Percentiles rank a stretch among this genome's conserved stretches.
phyloP scores from a whole-genome alignment of 2,329 filamentous ascomycete species.

The Amphichorda felina region DNA sequence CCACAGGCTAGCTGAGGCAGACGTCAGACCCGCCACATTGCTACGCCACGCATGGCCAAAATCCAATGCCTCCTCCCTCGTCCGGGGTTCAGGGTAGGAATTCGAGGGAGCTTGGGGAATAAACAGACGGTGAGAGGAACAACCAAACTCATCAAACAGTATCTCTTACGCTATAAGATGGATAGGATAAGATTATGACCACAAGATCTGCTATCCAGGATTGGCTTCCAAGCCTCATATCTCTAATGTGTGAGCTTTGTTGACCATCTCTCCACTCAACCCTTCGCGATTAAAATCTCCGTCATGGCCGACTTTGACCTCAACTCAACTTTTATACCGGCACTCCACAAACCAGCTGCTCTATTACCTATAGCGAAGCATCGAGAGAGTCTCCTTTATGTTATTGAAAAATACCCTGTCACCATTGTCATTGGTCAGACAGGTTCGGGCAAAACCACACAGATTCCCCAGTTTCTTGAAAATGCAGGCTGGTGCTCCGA shows the following conservation, averaged over 20 bases:
- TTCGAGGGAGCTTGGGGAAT: too few relatives aligned
- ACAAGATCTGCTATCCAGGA: too few relatives aligned
- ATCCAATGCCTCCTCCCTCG: too few relatives aligned
- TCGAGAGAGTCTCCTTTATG: slow-evolving; percentile 67
- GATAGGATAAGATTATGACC: too few relatives aligned
- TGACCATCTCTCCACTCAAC: too few relatives aligned
- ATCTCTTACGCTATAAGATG: too few relatives aligned
- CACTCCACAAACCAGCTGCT: slow-evolving; percentile 73
- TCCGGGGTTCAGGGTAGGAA: too few relatives aligned
- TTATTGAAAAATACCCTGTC: slow-evolving; percentile 73
- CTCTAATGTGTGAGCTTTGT: too few relatives aligned
- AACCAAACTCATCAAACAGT: neutral
- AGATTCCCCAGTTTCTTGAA: slow-evolving; percentile 85
- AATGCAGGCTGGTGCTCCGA: slow-evolving; percentile 79
- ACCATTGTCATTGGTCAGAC: slow-evolving; percentile 90
- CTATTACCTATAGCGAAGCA: slow-evolving; percentile 82
- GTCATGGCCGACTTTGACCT: slow-evolving; percentile 46
- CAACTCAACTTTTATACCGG: slow-evolving; percentile 56
- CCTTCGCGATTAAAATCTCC: neutral
- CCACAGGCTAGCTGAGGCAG: neutral
- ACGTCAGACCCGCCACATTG: neutral
- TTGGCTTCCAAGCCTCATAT: too few relatives aligned
- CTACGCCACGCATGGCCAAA: too few relatives aligned
- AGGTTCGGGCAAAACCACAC: slow-evolving; percentile 90
- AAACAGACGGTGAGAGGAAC: neutral